A percentile compares a stretch with the other conserved stretches of the same genome.
These are phyloP conservation scores for Yamadazyma triangularis DNA, from an alignment of 1,139 yeast species.

Conservation along the genomic window DNA sequence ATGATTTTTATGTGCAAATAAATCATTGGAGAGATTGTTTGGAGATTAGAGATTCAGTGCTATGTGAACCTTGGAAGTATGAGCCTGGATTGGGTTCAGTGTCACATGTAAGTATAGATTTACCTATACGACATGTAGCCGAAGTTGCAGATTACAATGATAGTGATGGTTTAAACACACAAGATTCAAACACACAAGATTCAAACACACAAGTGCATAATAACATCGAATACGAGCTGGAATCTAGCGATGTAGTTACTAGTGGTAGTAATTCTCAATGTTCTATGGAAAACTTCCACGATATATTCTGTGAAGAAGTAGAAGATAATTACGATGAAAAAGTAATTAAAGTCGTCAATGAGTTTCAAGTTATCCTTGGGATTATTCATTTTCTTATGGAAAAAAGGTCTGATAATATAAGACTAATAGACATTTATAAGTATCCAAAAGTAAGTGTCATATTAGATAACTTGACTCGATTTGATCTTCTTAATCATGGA, in stretches of 20 bases:
- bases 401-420: slow-evolving; percentile 16
- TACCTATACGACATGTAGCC: not conserved
- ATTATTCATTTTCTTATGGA: slow-evolving; percentile 27
- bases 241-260: not conserved
- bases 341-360: slow-evolving; percentile 11
- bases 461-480: slow-evolving; percentile 18
- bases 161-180: not conserved
- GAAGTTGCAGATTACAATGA: not conserved
- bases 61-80: slow-evolving; percentile 23
- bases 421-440: slow-evolving; percentile 21
- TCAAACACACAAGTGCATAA: no score
- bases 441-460: slow-evolving; percentile 17
- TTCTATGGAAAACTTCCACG: no score
- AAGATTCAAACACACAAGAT: not conserved
- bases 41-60: slow-evolving; percentile 14
- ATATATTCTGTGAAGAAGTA: no score
- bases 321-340: not conserved
- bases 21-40: slow-evolving; percentile 31
- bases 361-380: slow-evolving; percentile 23
- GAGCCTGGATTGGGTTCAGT: slow-evolving; percentile 5
- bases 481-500: slow-evolving; percentile 8
- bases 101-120: not conserved
- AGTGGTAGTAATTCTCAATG: not conserved
- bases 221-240: not conserved
- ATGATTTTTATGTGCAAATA: slow-evolving; percentile 20